phyloP scores from a whole-genome alignment of 139 green algal genomes.

The Chlorella sp. region DNA sequence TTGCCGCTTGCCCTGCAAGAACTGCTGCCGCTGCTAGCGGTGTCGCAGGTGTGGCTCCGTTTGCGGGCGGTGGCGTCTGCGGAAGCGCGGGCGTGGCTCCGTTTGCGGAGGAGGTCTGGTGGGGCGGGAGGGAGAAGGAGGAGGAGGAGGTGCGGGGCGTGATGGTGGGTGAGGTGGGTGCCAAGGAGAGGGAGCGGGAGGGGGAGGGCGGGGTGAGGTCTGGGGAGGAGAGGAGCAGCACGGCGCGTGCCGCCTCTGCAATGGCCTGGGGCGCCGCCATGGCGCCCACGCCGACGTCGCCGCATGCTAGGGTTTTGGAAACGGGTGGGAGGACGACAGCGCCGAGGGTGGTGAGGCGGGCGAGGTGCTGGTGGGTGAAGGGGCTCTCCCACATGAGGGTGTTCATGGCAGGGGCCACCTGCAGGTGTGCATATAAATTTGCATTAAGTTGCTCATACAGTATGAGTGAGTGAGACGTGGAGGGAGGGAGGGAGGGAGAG shows the following conservation, averaged over 20 bases:
- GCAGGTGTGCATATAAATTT: conserved; percentile 17
- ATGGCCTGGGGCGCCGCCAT: conserved; percentile 68
- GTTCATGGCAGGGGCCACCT: conserved; percentile 96
- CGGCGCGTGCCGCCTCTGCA: conserved; percentile 8
- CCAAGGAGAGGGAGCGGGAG: too few relatives aligned
- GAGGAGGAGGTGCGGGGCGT: too few relatives aligned
- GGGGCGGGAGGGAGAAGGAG: too few relatives aligned
- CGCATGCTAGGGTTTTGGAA: conserved; percentile 85
- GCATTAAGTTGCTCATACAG: neutral
- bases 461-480: neutral
- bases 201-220: too few relatives aligned
- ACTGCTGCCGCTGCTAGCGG: too few relatives aligned
- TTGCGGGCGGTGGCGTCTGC: too few relatives aligned
- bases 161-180: too few relatives aligned
- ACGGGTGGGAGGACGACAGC: conserved; percentile 62
- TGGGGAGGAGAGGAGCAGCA: too few relatives aligned
- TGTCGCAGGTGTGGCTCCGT: too few relatives aligned
- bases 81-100: too few relatives aligned
- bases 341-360: conserved; percentile 48
- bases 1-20: too few relatives aligned
- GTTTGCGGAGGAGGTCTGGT: too few relatives aligned
- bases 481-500: neutral
- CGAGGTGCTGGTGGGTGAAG: conserved; percentile 77
- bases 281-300: conserved; percentile 80
- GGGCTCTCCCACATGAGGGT: conserved; percentile 91